Conservation (phyloP, 176 grass and related monocot genomes). For the Oryza longistaminata region DNA sequence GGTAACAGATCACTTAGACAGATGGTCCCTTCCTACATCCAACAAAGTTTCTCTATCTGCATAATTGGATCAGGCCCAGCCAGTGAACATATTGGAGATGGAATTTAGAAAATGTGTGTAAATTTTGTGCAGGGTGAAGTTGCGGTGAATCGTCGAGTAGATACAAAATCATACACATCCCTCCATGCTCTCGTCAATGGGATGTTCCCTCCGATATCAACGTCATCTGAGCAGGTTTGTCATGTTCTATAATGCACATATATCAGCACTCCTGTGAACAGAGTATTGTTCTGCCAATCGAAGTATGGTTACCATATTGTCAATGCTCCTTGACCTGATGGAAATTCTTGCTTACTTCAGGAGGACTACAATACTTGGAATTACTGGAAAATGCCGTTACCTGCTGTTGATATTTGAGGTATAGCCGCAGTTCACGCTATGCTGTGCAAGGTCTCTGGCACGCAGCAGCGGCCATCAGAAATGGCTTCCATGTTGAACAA, state of each 20-base stretch:
- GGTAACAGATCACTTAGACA: slow-evolving; percentile 32
- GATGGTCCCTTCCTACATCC: neutral
- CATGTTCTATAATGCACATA: neutral
- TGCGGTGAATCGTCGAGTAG: slow-evolving; percentile 78
- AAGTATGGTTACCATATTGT: neutral
- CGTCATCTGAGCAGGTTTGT: slow-evolving; percentile 68
- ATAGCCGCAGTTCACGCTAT: neutral
- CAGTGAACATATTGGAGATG: neutral
- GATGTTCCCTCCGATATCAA: slow-evolving; percentile 85
- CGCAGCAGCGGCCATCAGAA: neutral
- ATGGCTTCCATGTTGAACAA: slow-evolving; percentile 13
- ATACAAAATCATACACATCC: slow-evolving; percentile 88
- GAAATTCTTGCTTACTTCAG: slow-evolving; percentile 43
- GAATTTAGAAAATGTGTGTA: neutral
- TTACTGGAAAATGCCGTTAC: slow-evolving; percentile 85
- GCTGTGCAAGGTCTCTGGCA: neutral
- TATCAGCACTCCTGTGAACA: neutral
- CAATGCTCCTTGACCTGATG: slow-evolving; percentile 11
- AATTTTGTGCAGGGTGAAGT: slow-evolving; percentile 70
- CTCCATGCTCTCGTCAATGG: slow-evolving; percentile 86
- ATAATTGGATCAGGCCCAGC: neutral
- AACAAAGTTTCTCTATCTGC: slow-evolving; percentile 9
- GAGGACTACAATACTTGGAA: slow-evolving; percentile 90
- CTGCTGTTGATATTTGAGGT: slow-evolving; percentile 65
- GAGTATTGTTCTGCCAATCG: neutral